Evolutionary conservation across 2,329 filamentous ascomycete genomes (phyloP).

Genomic region (Nemania sp.): DNA sequence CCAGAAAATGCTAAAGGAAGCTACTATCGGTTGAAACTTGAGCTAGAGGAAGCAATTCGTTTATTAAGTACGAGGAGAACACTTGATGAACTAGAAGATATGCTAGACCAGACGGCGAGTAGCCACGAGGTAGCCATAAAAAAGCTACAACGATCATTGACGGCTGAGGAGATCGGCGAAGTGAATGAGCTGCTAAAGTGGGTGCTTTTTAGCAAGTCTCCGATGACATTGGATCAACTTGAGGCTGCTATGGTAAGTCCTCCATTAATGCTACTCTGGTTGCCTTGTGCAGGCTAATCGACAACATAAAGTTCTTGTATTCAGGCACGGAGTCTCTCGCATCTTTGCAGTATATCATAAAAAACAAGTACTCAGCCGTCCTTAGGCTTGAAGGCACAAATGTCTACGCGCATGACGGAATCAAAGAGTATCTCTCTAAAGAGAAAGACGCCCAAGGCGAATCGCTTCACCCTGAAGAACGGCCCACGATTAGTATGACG

Average conservation of each 20-base stretch:
- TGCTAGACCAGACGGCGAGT: constrained; percentile 41
- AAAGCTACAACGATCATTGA: constrained; percentile 43
- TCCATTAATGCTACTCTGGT: not conserved
- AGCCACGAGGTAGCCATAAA: constrained; percentile 45
- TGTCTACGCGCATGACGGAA: constrained; percentile 40
- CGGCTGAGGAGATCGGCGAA: constrained; percentile 41
- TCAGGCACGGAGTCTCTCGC: constrained; percentile 43
- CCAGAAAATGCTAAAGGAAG: constrained; percentile 40
- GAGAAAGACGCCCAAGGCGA: constrained; percentile 21
- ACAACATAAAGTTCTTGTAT: constrained; percentile 39
- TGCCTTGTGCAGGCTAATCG: constrained; percentile 17
- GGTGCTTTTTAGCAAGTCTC: constrained; percentile 40
- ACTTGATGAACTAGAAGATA: constrained; percentile 36
- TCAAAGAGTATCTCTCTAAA: constrained; percentile 38
- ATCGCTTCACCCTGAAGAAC: constrained; percentile 31
- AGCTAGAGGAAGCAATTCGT: constrained; percentile 40
- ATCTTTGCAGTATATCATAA: constrained; percentile 43
- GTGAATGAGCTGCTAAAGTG: constrained; percentile 48
- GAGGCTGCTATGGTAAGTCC: constrained; percentile 46
- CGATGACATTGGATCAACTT: constrained; percentile 39
- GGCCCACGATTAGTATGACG: constrained; percentile 45
- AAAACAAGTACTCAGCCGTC: constrained; percentile 43
- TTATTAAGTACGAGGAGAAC: constrained; percentile 40
- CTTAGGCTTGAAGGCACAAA: constrained; percentile 40
- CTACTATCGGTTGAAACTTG: constrained; percentile 40